Evolutionary conservation across 2,329 filamentous ascomycete species (phyloP).

Genomic region (Curvularia lunata): DNA sequence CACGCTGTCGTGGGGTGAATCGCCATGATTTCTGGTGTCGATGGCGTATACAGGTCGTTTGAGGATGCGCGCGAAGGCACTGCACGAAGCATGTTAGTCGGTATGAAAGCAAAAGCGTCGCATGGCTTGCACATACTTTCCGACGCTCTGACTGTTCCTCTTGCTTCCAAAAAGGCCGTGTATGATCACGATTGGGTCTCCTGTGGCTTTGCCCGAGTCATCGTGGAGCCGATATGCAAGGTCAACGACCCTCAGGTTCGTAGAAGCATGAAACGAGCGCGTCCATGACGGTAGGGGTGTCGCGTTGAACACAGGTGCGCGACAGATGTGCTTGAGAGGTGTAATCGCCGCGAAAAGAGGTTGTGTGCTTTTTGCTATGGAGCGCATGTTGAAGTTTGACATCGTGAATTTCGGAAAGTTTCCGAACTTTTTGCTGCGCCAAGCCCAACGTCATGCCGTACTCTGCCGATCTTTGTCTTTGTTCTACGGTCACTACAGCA

Average conservation of each 20-base stretch:
- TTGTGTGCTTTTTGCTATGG: constrained; percentile 21
- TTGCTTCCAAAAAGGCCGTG: constrained; percentile 95
- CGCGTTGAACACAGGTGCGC: constrained; percentile 8
- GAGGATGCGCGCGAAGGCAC: constrained; percentile 80
- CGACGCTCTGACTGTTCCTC: constrained; percentile 91
- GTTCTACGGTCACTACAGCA: not conserved
- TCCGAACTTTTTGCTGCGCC: constrained; percentile 22
- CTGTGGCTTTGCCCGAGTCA: constrained; percentile 43
- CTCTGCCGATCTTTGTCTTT: not conserved
- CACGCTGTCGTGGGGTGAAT: constrained; percentile 75
- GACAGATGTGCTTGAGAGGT: constrained; percentile 20
- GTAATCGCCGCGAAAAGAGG: constrained; percentile 20
- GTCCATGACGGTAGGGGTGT: constrained; percentile 24
- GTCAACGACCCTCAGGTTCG: constrained; percentile 33
- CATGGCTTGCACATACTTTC: constrained; percentile 68
- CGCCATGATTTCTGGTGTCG: constrained; percentile 91
- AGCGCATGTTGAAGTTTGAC: constrained; percentile 26
- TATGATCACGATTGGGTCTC: constrained; percentile 80
- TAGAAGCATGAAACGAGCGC: constrained; percentile 39
- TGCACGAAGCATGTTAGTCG: constrained; percentile 44
- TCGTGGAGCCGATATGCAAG: constrained; percentile 47
- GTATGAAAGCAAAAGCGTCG: not conserved
- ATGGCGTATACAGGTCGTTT: constrained; percentile 81
- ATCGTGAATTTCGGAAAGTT: constrained; percentile 10
- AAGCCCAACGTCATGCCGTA: constrained; percentile 22